phyloP scores from a whole-genome alignment of 2,329 filamentous ascomycete species.

The Teratosphaeria viscida region DNA sequence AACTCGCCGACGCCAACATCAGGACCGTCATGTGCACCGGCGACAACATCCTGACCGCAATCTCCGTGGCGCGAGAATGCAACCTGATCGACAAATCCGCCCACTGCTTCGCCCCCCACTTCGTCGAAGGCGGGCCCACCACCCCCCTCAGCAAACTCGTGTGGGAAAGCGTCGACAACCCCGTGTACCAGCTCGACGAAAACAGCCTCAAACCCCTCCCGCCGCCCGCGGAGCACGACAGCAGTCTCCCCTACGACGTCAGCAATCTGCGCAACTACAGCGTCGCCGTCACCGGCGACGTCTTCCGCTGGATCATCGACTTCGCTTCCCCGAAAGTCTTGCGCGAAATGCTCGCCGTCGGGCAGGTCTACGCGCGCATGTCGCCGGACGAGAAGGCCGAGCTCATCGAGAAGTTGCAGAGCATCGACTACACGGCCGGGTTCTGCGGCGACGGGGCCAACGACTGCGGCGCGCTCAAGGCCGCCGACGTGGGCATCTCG shows the following conservation, averaged over 20 bases:
- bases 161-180: conserved; percentile 95
- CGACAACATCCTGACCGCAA: conserved; percentile 93
- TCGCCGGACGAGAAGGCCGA: conserved; percentile 98
- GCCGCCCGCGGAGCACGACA: conserved; percentile 59
- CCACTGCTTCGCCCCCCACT: conserved; percentile 88
- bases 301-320: conserved; percentile 94
- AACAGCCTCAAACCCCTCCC: conserved; percentile 71
- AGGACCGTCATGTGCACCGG: conserved; percentile 93
- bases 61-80: conserved; percentile 89
- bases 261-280: conserved; percentile 76
- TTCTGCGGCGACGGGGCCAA: conserved; percentile 98
- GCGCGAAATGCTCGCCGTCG: conserved; percentile 75
- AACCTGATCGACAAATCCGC: conserved; percentile 67
- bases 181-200: conserved; percentile 64
- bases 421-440: conserved; percentile 86
- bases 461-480: conserved; percentile 92
- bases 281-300: conserved; percentile 80
- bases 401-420: conserved; percentile 91
- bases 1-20: conserved; percentile 74
- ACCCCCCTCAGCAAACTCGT: conserved; percentile 62
- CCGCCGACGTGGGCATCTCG: conserved; percentile 93
- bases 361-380: conserved; percentile 95
- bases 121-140: conserved; percentile 64
- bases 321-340: conserved; percentile 74
- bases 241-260: conserved; percentile 76